Base-by-base conservation (phyloP, 768 basidiomycete genomes). In the Leccinum subtestaceum region DNA sequence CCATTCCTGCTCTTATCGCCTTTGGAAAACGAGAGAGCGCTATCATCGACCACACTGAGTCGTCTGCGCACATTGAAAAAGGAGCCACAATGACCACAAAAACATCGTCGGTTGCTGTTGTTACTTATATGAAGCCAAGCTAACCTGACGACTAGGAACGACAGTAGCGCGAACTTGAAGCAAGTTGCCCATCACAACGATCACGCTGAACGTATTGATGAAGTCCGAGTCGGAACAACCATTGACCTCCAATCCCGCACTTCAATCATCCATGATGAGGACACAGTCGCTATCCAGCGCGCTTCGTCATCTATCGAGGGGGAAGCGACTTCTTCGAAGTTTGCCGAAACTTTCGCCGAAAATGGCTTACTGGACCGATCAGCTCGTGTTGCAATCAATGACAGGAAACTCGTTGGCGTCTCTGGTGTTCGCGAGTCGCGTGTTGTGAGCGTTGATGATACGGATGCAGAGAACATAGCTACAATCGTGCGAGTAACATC, bases 31-130 rank as follows among this genome's bases (percentile, higher is more conserved):
- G 54, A 29, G 29, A n/a, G n/a, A 8, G 8, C 8, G 6, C 11
- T 12, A n/a, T 40, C 27, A 8, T 45, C 25, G 9, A 56, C 17
- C 12, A 17, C n/a, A 47, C 21, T 29, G 38, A 11, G 4, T 34
- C 15, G 1, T 53, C 40, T 17, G 12, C 15, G 19, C 21, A 43
- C 7, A 32, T 21, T 4, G 61, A 56, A 25, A 13, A 36, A 19
- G 21, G 36, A 4, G 54, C 12, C 21, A 54, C 19, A 1, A 10
- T 7, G 15, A 38, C 31, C 6, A 3, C 25, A 17, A 23, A 3
- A 21, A 23, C 21, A 10, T 19, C 15, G 65, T 67, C 10, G 9
- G 65, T 58, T 36, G 36, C 19, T 29, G 45, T 54, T 12, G 19
- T 49, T 54, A 32, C 9, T 13, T 3, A 7, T 15, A 7, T 21